These are phyloP conservation scores for Paecilomyces sp. DNA, from an alignment of 2,329 filamentous ascomycete genomes.

Conservation along the genomic window DNA sequence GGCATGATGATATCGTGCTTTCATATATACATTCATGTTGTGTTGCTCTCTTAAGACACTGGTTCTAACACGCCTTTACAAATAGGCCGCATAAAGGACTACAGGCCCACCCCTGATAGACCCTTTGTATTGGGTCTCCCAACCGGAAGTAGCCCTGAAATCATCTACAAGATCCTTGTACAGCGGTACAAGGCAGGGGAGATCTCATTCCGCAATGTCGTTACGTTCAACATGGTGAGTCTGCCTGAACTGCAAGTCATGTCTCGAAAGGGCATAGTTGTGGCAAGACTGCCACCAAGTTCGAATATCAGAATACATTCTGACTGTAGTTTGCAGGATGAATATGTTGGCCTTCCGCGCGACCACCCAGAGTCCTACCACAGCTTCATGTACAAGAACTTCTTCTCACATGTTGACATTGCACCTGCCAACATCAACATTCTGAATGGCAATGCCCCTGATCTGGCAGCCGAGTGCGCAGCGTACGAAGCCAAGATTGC, in stretches of 20 bases:
- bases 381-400: slow-evolving; percentile 88
- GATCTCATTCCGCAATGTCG: slow-evolving; percentile 79
- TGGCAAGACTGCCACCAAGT: background rate
- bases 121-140: slow-evolving; percentile 80
- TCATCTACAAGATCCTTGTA: slow-evolving; percentile 71
- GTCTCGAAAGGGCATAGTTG: slow-evolving; percentile 1
- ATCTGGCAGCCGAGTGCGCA: slow-evolving; percentile 69
- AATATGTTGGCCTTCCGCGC: slow-evolving; percentile 76
- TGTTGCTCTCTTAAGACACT: background rate
- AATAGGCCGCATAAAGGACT: slow-evolving; percentile 67
- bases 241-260: slow-evolving; percentile 1
- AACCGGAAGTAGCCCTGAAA: slow-evolving; percentile 72
- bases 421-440: slow-evolving; percentile 77
- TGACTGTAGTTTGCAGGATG: slow-evolving; percentile 50
- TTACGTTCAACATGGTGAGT: slow-evolving; percentile 83
- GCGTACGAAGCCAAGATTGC: slow-evolving; percentile 74
- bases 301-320: background rate
- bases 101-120: slow-evolving; percentile 61
- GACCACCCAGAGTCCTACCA: slow-evolving; percentile 84
- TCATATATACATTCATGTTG: background rate
- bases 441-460: slow-evolving; percentile 69
- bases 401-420: slow-evolving; percentile 81
- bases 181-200: slow-evolving; percentile 38
- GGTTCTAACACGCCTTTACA: slow-evolving; percentile 1
- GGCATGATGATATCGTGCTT: background rate